Conservation (phyloP, 2,329 filamentous ascomycete genomes). For the Aspergillus neoniger region DNA sequence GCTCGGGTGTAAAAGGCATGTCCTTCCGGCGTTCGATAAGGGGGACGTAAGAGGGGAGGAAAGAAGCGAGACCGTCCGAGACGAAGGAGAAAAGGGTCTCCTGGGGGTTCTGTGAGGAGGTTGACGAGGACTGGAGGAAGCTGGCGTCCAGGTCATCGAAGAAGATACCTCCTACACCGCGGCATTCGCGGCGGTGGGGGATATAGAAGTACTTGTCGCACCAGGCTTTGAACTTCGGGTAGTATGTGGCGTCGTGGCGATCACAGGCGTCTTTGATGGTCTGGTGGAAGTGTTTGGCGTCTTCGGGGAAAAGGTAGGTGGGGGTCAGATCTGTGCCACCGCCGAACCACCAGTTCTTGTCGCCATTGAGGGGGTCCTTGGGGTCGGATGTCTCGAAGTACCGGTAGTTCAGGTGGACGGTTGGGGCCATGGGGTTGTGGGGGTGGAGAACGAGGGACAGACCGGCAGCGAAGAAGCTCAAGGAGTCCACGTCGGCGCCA, state of each 20-base stretch:
- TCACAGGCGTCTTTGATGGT: slow-evolving; percentile 92
- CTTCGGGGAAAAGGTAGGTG: slow-evolving; percentile 92
- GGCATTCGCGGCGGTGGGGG: slow-evolving; percentile 82
- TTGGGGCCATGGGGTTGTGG: slow-evolving; percentile 93
- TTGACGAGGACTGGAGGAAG: slow-evolving; percentile 41
- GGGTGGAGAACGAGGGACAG: slow-evolving; percentile 93
- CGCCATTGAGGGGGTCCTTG: slow-evolving; percentile 66
- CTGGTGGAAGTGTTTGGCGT: slow-evolving; percentile 94
- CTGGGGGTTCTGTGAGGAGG: slow-evolving; percentile 71
- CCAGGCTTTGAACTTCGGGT: slow-evolving; percentile 94
- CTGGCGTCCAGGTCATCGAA: slow-evolving; percentile 88
- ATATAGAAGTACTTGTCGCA: slow-evolving; percentile 97
- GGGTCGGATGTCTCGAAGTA: slow-evolving; percentile 96
- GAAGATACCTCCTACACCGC: slow-evolving; percentile 94
- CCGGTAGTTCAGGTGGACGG: slow-evolving; percentile 95
- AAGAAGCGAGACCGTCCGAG: slow-evolving; percentile 80
- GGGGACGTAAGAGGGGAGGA: slow-evolving; percentile 86
- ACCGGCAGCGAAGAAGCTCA: slow-evolving; percentile 94
- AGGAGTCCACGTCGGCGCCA: slow-evolving; percentile 70
- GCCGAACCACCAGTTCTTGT: slow-evolving; percentile 94
- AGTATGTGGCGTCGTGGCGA: slow-evolving; percentile 88
- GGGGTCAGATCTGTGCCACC: slow-evolving; percentile 94
- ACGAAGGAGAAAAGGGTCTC: slow-evolving; percentile 90
- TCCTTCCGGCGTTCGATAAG: slow-evolving; percentile 88
- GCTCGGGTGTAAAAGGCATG: slow-evolving; percentile 80